phyloP scores from a whole-genome alignment of 1,284 basidiomycete species.

The Tylopilus sp. region DNA sequence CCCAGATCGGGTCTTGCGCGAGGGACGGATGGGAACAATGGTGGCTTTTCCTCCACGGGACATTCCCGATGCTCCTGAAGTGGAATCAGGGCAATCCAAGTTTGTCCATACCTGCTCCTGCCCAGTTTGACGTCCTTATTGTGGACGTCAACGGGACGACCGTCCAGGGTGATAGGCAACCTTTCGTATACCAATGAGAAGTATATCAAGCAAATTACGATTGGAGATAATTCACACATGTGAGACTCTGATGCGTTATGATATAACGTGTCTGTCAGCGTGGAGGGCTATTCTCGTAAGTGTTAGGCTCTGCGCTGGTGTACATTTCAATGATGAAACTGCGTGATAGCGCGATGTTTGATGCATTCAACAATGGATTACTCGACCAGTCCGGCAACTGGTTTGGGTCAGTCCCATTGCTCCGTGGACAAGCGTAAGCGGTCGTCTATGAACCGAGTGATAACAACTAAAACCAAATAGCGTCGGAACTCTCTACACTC shows the following conservation, averaged over 20 bases:
- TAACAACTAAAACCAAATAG: constrained; percentile 1
- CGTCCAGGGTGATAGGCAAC: background rate
- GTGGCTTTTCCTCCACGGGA: background rate
- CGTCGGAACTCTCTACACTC: constrained; percentile 15
- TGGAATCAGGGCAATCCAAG: background rate
- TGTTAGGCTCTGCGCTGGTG: background rate
- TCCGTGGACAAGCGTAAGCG: constrained; percentile 26
- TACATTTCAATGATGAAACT: background rate
- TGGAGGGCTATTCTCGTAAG: constrained; percentile 23
- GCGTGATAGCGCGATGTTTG: constrained; percentile 15
- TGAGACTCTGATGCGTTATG: background rate
- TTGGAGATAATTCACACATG: background rate
- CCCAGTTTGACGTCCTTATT: background rate
- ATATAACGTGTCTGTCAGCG: constrained; percentile 1
- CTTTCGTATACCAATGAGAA: background rate
- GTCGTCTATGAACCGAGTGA: background rate
- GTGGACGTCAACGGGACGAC: constrained; percentile 1
- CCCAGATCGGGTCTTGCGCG: background rate
- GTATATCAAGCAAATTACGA: constrained; percentile 1
- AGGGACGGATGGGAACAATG: background rate
- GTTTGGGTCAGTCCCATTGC: constrained; percentile 25
- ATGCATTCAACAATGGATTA: constrained; percentile 24
- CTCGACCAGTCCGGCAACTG: constrained; percentile 21
- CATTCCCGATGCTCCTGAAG: background rate
- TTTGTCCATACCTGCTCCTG: background rate